Base-by-base conservation (phyloP, 2,329 filamentous ascomycete species). In the Chrysosporium queenslandicum region DNA sequence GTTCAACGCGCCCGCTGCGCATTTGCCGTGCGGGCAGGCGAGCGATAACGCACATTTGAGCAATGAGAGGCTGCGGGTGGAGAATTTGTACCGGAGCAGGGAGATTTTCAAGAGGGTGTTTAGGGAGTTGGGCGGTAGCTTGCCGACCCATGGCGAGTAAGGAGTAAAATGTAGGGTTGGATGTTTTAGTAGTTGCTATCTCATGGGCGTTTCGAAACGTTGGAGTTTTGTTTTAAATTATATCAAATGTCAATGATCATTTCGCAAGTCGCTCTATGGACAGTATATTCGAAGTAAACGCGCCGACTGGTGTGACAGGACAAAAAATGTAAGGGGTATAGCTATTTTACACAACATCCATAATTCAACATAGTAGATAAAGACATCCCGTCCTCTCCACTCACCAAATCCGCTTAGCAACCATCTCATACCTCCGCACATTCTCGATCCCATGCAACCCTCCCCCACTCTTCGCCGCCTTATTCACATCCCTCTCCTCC, bases 391-490 rank as follows among this genome's bases (percentile, higher is more conserved):
- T 23, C 27, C n/a, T 32, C 9, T 12, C 2, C 36, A 16, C 21
- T 67, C 60, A 97, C 92, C 92, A 98, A 61, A 98, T 98, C 65
- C 92, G 79, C 77, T 96, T 97, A 0, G 88, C 87, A 61, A 89
- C 84, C 92, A 97, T 96, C 65, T 89, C 88, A 71, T 96, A 98
- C 61, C 92, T 77, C 60, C 77, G 81, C 57, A 82, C 87, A 65
- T 72, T 81, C 63, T 77, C 85, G 68, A 81, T 80, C 65, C 79
- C 81, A 53, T 79, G 77, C 52, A 68, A 66, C 56, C 63, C 60
- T 66, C 73, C 82, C 8, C 25, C 79, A 66, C 78, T 77, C 49
- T 79, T 75, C 41, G 76, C 76, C 49, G 72, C 71, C 32, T 76
- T 71, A 54, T 66, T 70, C 21, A 76, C 76, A 58, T 81, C 79